Evolutionary conservation across 2,329 filamentous ascomycete species (phyloP).

Genomic region (Colletotrichum sansevieriae): DNA sequence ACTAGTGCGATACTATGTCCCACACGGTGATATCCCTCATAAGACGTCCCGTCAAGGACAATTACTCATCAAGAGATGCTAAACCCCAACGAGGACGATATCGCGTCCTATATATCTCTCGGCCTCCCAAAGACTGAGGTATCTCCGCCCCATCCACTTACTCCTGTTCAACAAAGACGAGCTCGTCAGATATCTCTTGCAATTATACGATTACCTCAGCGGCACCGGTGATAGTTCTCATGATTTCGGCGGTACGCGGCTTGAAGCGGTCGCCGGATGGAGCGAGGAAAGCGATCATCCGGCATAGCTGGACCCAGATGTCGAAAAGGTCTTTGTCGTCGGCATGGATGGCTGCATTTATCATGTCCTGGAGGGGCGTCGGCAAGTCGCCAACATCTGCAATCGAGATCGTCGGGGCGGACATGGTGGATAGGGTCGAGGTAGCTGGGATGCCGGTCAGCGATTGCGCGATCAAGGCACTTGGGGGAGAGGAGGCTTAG

Average conservation of each 20-base stretch:
- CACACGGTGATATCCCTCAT: not conserved
- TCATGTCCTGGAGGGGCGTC: conserved; percentile 2
- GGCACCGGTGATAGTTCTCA: not conserved
- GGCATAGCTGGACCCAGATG: conserved; percentile 2
- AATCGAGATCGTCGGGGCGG: conserved; percentile 7
- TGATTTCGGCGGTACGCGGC: not conserved
- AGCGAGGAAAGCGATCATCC: not conserved
- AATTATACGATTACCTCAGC: not conserved
- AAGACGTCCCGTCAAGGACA: not conserved
- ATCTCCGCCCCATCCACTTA: not conserved
- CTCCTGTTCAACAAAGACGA: not conserved
- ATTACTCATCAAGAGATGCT: not conserved
- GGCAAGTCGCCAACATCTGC: not conserved
- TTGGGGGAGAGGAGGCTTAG: not conserved
- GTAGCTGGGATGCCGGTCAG: not conserved
- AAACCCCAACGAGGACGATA: not conserved
- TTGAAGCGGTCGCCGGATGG: conserved; percentile 1
- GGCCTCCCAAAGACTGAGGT: not conserved
- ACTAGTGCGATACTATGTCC: not conserved
- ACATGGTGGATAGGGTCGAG: not conserved
- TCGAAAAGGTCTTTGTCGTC: not conserved
- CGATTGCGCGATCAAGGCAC: not conserved
- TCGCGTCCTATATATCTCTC: not conserved
- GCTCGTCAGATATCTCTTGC: not conserved
- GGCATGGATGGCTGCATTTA: conserved; percentile 8